Evolutionary conservation across 805 yeast species (phyloP).

Genomic region (Sporopachydermia quercuum): DNA sequence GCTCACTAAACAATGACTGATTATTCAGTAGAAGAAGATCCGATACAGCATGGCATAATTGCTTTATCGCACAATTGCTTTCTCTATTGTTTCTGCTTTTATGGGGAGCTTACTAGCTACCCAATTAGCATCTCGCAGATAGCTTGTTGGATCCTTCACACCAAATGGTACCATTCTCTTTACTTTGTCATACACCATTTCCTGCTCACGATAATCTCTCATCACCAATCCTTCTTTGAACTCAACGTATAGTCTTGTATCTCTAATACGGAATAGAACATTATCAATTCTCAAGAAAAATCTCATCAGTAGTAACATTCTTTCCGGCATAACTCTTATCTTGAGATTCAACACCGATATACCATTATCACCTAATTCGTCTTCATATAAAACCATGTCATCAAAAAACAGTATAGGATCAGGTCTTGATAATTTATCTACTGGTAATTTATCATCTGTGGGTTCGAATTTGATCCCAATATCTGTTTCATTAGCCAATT

Average conservation of each 20-base stretch:
- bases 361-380: slow-evolving; percentile 94
- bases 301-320: slow-evolving; percentile 59
- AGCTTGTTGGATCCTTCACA: slow-evolving; percentile 52
- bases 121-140: slow-evolving; percentile 77
- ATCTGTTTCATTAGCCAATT: slow-evolving; percentile 6
- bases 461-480: slow-evolving; percentile 14
- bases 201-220: slow-evolving; percentile 65
- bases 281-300: slow-evolving; percentile 82
- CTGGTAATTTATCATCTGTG: slow-evolving; percentile 37
- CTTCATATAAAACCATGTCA: slow-evolving; percentile 81
- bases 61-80: slow-evolving; percentile 5
- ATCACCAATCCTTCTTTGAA: slow-evolving; percentile 47
- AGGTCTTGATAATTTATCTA: slow-evolving; percentile 49
- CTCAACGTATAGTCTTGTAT: slow-evolving; percentile 74
- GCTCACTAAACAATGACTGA: too few species aligned
- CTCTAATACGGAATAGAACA: slow-evolving; percentile 71
- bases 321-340: slow-evolving; percentile 76
- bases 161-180: slow-evolving; percentile 26
- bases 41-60: too few species aligned
- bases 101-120: slow-evolving; percentile 48
- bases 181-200: slow-evolving; percentile 36
- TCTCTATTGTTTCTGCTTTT: slow-evolving; percentile 21
- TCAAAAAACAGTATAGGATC: slow-evolving; percentile 86
- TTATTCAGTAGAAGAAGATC: too few species aligned
- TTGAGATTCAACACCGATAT: slow-evolving; percentile 64